A percentile compares a stretch with the other conserved stretches of the same genome.
These are phyloP conservation scores for Ormosia emarginata DNA, from an alignment of 306 rosid species.

Conservation along the genomic window DNA sequence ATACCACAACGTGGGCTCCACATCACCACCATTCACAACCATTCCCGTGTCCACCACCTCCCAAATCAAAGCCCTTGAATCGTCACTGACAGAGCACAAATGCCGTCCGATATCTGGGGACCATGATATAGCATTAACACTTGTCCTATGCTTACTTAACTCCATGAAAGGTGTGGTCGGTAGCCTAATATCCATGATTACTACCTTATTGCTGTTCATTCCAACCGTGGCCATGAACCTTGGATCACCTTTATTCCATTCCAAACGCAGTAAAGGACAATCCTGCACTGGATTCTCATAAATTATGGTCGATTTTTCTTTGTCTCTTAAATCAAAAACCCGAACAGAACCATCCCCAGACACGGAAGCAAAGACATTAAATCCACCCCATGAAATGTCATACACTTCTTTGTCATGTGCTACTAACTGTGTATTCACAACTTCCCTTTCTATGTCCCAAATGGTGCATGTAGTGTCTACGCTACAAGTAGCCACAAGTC, in stretches of 20 bases:
- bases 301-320: constrained; percentile 63
- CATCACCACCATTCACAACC: background rate
- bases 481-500: constrained; percentile 44
- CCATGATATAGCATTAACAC: constrained; percentile 71
- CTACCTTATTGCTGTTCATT: constrained; percentile 55
- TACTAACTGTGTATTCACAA: constrained; percentile 55
- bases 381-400: constrained; percentile 74
- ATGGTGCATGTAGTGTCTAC: constrained; percentile 60
- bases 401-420: constrained; percentile 75
- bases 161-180: constrained; percentile 61
- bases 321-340: constrained; percentile 62
- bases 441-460: constrained; percentile 64
- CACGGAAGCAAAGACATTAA: constrained; percentile 61
- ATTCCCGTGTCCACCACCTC: constrained; percentile 38
- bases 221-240: constrained; percentile 62
- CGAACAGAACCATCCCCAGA: constrained; percentile 72
- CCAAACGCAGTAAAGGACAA: constrained; percentile 51
- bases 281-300: constrained; percentile 49
- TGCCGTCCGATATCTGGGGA: constrained; percentile 46
- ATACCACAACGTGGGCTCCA: constrained; percentile 54
- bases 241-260: constrained; percentile 67
- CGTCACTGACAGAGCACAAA: constrained; percentile 57
- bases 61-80: constrained; percentile 68
- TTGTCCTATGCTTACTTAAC: constrained; percentile 41
- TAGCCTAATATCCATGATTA: constrained; percentile 56